Evolutionary conservation across 2,329 filamentous ascomycete genomes (phyloP), one percentile per base, ranked within the genome.

Genomic region (Dichotomopilus funicola): DNA sequence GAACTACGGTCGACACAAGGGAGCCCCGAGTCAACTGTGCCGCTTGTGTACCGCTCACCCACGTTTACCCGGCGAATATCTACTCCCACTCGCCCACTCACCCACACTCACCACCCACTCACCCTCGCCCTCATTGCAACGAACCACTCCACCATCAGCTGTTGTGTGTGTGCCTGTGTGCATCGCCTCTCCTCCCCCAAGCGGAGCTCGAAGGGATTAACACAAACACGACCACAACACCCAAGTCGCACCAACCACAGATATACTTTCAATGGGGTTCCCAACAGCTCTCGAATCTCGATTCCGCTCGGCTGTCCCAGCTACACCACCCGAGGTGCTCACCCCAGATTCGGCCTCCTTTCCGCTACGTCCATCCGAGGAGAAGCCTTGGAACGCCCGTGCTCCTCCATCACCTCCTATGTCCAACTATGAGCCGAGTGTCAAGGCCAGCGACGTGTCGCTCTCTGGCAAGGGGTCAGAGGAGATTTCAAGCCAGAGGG

Each of bases 381-480:
- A 78, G 61, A 71, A 72, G 63, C 66, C 70, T 55, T 78, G 76
- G 75, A 72, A 70, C 51, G 70, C 70, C 50, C 66, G 68, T 59
- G 68, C 70, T 57, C 74, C 75, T 56, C 70, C 77, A 59, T 78
- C 78, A 59, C 75, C 79, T 67, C 76, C 77, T 62, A 83, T 82
- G 80, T 78, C 79, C 66, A 77, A 73, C 68, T 78, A 82, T 81
- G 80, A 80, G 56, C 76, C 73, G 60, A 66, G 69, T 60, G 65
- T 71, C 59, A 72, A 68, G 65, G 64, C 69, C 59, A 61, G 46
- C 67, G 73, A 75, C 57, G 73, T 76, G 73, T 70, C 71, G 62
- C 63, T 70, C 73, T 71, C 71, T 62, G 70, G 70, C 56, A 73
- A 72, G 64, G 69, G 66, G 49, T 62, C 67, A 51, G 72, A 74